Evolutionary conservation across 2,329 filamentous ascomycete genomes (phyloP).

Genomic region (Fusarium citri): DNA sequence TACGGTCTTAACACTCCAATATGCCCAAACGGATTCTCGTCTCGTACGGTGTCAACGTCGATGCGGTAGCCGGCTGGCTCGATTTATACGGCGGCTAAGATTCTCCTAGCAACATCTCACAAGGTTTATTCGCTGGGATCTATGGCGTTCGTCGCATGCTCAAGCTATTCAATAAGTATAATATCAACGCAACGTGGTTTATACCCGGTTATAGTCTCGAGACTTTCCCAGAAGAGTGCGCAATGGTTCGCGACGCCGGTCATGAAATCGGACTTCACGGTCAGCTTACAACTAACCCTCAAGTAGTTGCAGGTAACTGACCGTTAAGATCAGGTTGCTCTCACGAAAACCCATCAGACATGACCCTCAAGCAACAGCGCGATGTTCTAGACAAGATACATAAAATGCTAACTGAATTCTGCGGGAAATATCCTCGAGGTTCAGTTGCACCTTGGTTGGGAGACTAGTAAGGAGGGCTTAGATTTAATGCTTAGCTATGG

Average conservation of each 20-base stretch:
- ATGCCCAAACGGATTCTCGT: conserved; percentile 17
- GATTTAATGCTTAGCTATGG: conserved; percentile 74
- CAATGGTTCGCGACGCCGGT: conserved; percentile 58
- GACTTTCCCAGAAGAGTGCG: conserved; percentile 60
- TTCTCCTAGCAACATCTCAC: conserved; percentile 61
- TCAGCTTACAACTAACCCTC: neutral
- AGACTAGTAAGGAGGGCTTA: conserved; percentile 74
- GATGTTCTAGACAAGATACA: conserved; percentile 82
- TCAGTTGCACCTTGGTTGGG: conserved; percentile 81
- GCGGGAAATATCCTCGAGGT: conserved; percentile 76
- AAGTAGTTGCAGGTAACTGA: rapidly evolving
- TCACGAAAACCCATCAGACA: conserved; percentile 78
- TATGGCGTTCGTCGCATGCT: conserved; percentile 73
- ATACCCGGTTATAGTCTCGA: conserved; percentile 62
- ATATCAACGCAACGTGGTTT: conserved; percentile 73
- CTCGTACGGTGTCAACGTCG: conserved; percentile 76
- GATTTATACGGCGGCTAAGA: conserved; percentile 81
- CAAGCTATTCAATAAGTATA: conserved; percentile 77
- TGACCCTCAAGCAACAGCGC: conserved; percentile 80
- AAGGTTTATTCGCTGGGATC: conserved; percentile 73
- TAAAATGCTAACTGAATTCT: conserved; percentile 75
- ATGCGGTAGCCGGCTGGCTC: conserved; percentile 81
- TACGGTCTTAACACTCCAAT: rapidly evolving
- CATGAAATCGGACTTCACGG: conserved; percentile 70
- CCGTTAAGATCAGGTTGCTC: conserved; percentile 62